Evolutionary conservation across 2,329 filamentous ascomycete genomes (phyloP).

Genomic region (Epichloe sp.): DNA sequence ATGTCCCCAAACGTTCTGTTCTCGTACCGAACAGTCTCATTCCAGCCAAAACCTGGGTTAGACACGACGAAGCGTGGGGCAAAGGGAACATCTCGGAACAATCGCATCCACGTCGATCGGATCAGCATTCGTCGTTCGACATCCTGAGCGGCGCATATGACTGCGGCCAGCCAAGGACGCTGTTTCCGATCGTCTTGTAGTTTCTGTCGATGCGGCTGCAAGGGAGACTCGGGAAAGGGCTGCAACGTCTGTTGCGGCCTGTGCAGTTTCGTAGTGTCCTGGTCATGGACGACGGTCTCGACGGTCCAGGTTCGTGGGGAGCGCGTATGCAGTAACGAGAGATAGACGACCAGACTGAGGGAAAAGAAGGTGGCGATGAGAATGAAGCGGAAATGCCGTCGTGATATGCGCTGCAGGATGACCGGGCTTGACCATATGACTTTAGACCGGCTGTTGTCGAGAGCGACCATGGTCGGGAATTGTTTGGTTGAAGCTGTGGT

Average conservation of each 20-base stretch:
- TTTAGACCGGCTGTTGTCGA: not conserved
- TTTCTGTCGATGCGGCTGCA: slow-evolving; percentile 2
- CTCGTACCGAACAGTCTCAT: slow-evolving; percentile 14
- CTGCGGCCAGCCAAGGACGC: slow-evolving; percentile 16
- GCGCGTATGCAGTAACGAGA: not conserved
- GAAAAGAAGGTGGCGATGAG: not conserved
- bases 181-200: not conserved
- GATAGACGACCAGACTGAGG: not conserved
- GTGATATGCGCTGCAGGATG: not conserved
- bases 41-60: slow-evolving; percentile 17
- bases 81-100: slow-evolving; percentile 17
- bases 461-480: not conserved
- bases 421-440: not conserved
- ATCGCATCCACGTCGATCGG: slow-evolving; percentile 19
- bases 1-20: slow-evolving; percentile 21
- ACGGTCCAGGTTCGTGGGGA: slow-evolving; percentile 2
- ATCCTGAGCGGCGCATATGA: slow-evolving; percentile 17
- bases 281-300: slow-evolving; percentile 5
- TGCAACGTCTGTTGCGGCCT: slow-evolving; percentile 8
- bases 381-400: not conserved
- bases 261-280: not conserved
- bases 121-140: slow-evolving; percentile 18
- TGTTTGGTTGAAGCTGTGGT: not conserved
- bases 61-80: slow-evolving; percentile 19
- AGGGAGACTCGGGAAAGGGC: slow-evolving; percentile 15